Percentiles rank a stretch among this genome's conserved stretches.
phyloP scores from a whole-genome alignment of 148 eudicot genomes.

The Simmondsia chinensis region DNA sequence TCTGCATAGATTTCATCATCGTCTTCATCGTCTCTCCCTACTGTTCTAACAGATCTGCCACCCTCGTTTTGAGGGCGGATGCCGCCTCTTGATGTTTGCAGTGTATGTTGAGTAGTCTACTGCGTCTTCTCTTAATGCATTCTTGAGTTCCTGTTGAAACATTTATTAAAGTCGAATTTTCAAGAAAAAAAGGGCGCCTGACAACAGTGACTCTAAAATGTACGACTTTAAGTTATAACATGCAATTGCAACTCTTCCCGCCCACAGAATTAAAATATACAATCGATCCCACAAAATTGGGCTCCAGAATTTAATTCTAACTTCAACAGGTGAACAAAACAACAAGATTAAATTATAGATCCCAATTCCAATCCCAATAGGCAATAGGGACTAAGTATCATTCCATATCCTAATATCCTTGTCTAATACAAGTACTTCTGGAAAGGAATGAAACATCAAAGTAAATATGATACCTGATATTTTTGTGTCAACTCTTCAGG shows the following conservation, averaged over 20 bases:
- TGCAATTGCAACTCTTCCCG: no score
- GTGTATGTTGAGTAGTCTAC: constrained; percentile 84
- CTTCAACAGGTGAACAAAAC: no score
- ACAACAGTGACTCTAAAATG: neutral
- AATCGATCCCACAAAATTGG: no score
- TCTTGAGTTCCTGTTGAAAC: constrained; percentile 65
- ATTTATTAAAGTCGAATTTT: neutral
- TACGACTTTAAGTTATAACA: neutral
- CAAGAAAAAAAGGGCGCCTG: neutral
- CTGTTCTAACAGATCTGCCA: constrained; percentile 32
- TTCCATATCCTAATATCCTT: no score
- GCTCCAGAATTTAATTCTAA: no score
- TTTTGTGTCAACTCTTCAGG: constrained; percentile 64
- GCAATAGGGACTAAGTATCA: neutral
- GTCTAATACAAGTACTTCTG: neutral
- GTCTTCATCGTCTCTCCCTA: constrained; percentile 31
- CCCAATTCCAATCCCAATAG: no score
- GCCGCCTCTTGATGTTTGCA: constrained; percentile 78
- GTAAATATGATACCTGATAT: constrained; percentile 76
- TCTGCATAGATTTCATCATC: constrained; percentile 44
- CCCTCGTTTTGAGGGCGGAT: constrained; percentile 64
- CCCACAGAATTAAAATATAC: no score
- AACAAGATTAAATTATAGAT: no score
- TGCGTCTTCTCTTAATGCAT: constrained; percentile 85
- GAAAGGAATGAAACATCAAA: neutral